A percentile compares a stretch with the other conserved stretches of the same genome.
phyloP scores from a whole-genome alignment of 768 basidiomycete species.

The Lactarius akahatsu region DNA sequence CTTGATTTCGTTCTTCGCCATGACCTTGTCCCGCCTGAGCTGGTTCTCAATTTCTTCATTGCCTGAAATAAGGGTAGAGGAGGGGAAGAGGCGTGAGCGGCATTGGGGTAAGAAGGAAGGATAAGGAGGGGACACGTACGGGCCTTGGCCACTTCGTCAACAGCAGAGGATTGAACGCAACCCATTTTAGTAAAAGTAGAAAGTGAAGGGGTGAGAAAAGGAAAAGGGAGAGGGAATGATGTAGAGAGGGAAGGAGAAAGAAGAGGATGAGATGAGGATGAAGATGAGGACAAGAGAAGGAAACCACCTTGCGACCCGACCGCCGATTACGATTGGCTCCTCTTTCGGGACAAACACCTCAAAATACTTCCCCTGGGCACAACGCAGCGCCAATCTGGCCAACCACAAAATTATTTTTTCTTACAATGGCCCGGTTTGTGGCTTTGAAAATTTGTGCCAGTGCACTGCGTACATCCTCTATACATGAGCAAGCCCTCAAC shows the following conservation, averaged over 20 bases:
- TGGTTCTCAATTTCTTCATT: slow-evolving; percentile 95
- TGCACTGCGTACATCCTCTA: too few relatives aligned
- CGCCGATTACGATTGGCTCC: not conserved
- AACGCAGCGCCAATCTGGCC: too few relatives aligned
- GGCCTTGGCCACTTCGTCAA: slow-evolving; percentile 81
- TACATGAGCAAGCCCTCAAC: not conserved
- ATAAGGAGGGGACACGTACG: slow-evolving; percentile 48
- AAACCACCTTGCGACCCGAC: slow-evolving; percentile 11
- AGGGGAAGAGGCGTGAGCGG: not conserved
- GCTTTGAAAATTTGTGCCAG: too few relatives aligned
- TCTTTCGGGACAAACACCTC: slow-evolving; percentile 4
- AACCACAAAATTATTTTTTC: too few relatives aligned
- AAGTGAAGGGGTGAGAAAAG: slow-evolving; percentile 19
- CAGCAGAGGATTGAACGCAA: slow-evolving; percentile 66
- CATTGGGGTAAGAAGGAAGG: not conserved
- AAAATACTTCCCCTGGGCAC: slow-evolving; percentile 1
- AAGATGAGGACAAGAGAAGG: slow-evolving; percentile 15
- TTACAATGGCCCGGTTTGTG: too few relatives aligned
- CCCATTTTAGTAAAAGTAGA: slow-evolving; percentile 49
- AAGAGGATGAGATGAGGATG: slow-evolving; percentile 10
- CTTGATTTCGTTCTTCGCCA: slow-evolving; percentile 93
- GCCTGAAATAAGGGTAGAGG: slow-evolving; percentile 44
- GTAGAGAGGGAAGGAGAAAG: slow-evolving; percentile 30
- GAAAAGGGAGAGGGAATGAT: slow-evolving; percentile 6
- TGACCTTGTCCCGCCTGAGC: slow-evolving; percentile 82